A percentile compares a stretch with the other conserved stretches of the same genome.
phyloP scores from a whole-genome alignment of 192 early-diverging fungal species.

The Phlyctochytrium planicorne region DNA sequence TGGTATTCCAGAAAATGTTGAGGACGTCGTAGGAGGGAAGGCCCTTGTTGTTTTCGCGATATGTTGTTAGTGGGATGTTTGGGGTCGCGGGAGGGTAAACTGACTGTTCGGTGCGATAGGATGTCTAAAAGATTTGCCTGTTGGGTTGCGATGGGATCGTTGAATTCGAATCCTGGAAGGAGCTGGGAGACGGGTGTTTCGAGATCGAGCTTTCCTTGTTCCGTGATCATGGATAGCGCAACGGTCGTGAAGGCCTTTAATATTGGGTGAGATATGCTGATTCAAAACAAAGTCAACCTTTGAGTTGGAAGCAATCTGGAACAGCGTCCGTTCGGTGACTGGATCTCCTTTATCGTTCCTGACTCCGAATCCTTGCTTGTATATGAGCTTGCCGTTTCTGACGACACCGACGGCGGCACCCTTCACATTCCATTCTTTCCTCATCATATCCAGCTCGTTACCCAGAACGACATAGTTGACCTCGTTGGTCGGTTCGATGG shows the following conservation, averaged over 20 bases:
- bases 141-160: slow-evolving; percentile 2
- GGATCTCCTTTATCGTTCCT: not conserved
- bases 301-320: slow-evolving; percentile 7
- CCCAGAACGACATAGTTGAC: not conserved
- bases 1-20: not conserved
- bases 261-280: too few relatives aligned
- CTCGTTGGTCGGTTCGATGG: not conserved
- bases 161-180: slow-evolving; percentile 3
- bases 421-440: not conserved
- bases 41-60: too few relatives aligned
- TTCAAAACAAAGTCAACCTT: slow-evolving; percentile 1
- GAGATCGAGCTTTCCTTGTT: not conserved
- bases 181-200: not conserved
- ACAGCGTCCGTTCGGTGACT: too few relatives aligned
- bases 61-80: too few relatives aligned
- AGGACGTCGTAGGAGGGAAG: slow-evolving; percentile 3
- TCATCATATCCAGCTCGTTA: slow-evolving; percentile 2
- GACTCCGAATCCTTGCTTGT: slow-evolving; percentile 2
- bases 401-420: slow-evolving; percentile 11
- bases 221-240: slow-evolving; percentile 5
- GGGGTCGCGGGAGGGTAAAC: too few relatives aligned
- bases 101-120: slow-evolving; percentile 4
- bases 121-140: slow-evolving; percentile 12
- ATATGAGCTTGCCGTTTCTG: not conserved
- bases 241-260: slow-evolving; percentile 15